Conservation (phyloP, 805 yeast genomes). For the Wickerhamomyces alni region DNA sequence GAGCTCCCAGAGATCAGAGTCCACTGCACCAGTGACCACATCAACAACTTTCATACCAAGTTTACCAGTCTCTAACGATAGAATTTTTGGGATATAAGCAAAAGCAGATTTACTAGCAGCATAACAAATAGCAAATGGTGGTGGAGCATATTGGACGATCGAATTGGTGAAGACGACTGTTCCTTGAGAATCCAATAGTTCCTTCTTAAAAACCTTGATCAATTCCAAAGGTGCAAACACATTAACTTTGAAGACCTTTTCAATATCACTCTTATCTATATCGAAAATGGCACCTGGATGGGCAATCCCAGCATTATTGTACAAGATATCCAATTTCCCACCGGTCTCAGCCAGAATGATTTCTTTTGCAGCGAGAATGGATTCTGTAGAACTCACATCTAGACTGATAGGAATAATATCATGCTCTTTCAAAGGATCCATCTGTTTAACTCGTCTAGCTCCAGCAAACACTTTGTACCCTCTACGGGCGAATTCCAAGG, state of each 20-base stretch:
- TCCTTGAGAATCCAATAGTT: constrained; percentile 29
- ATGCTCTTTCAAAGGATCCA: constrained; percentile 26
- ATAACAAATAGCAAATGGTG: constrained; percentile 30
- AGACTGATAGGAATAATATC: constrained; percentile 27
- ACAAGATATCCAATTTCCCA: constrained; percentile 31
- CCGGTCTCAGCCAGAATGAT: constrained; percentile 23
- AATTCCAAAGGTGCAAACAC: constrained; percentile 33
- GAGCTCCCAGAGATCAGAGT: constrained; percentile 25
- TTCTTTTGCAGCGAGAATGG: constrained; percentile 22
- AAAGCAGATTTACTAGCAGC: constrained; percentile 35
- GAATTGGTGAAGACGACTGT: constrained; percentile 34
- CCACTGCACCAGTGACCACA: constrained; percentile 35
- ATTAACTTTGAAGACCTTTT: constrained; percentile 26
- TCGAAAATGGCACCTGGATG: constrained; percentile 27
- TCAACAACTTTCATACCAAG: constrained; percentile 34
- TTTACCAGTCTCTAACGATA: constrained; percentile 31
- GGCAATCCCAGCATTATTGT: constrained; percentile 35
- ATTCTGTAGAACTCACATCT: constrained; percentile 30
- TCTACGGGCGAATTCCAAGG: constrained; percentile 36
- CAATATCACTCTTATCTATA: constrained; percentile 21
- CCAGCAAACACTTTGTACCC: constrained; percentile 35
- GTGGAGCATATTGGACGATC: constrained; percentile 26
- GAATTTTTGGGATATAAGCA: constrained; percentile 27
- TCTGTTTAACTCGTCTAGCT: constrained; percentile 23
- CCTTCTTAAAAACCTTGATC: constrained; percentile 27